Conservation (phyloP, 495 filamentous ascomycete species). For the Daldinia bambusicola region DNA sequence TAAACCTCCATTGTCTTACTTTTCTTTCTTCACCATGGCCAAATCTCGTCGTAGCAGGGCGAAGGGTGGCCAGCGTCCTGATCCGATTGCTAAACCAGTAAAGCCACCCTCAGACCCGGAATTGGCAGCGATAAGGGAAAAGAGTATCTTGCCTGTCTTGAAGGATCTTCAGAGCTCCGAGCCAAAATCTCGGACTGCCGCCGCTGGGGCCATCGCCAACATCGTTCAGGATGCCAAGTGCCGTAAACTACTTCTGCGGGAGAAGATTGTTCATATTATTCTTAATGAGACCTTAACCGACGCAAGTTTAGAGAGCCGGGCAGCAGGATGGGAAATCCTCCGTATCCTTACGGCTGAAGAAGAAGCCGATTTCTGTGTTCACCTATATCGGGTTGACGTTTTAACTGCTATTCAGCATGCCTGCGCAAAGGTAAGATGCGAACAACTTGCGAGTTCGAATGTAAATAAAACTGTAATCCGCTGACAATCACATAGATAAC, state of each 20-base stretch:
- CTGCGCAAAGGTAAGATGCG: constrained; percentile 57
- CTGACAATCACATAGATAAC: constrained; percentile 53
- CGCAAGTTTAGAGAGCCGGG: constrained; percentile 63
- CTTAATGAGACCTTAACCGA: constrained; percentile 70
- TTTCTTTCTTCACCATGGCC: constrained; percentile 47
- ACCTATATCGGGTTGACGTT: constrained; percentile 66
- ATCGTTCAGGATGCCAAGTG: constrained; percentile 67
- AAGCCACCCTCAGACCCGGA: constrained; percentile 66
- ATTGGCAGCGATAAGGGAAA: constrained; percentile 64
- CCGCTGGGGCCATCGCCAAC: constrained; percentile 65
- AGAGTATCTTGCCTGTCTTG: constrained; percentile 66
- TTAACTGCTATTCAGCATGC: constrained; percentile 65
- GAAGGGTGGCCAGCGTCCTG: constrained; percentile 50
- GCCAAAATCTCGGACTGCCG: constrained; percentile 62
- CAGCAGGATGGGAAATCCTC: constrained; percentile 70
- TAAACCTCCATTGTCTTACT: background rate
- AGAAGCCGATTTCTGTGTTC: constrained; percentile 69
- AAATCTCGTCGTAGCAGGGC: constrained; percentile 56
- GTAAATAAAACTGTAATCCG: background rate
- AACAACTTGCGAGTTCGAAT: background rate
- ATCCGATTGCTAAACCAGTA: constrained; percentile 61
- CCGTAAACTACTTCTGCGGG: constrained; percentile 67
- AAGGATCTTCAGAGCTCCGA: constrained; percentile 65
- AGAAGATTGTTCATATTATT: constrained; percentile 68
- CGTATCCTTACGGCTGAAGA: constrained; percentile 67